These are phyloP conservation scores for Psilocybe mexicana DNA, from an alignment of 1,284 basidiomycete species.

Conservation along the genomic window DNA sequence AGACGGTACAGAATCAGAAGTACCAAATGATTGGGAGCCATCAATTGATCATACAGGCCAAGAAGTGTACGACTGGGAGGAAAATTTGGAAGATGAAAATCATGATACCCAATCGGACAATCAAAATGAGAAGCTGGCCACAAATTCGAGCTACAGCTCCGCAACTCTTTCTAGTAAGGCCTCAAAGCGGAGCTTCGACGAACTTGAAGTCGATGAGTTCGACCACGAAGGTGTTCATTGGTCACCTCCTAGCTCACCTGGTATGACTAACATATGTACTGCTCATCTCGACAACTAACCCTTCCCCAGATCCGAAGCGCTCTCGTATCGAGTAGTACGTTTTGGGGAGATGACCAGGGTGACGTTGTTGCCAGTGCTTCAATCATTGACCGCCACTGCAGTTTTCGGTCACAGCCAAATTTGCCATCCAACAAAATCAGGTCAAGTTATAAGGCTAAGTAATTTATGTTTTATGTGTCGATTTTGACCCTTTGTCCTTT, in stretches of 20 bases:
- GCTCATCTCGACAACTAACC: background rate
- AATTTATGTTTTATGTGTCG: slow-evolving; percentile 21
- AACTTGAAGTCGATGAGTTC: slow-evolving; percentile 27
- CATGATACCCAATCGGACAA: slow-evolving; percentile 35
- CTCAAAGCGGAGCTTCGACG: slow-evolving; percentile 29
- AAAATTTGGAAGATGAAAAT: slow-evolving; percentile 28
- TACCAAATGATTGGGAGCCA: background rate
- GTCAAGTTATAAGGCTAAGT: slow-evolving; percentile 27
- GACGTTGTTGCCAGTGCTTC: background rate
- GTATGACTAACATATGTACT: slow-evolving; percentile 30
- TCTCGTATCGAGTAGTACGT: slow-evolving; percentile 16
- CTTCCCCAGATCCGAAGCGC: slow-evolving; percentile 22
- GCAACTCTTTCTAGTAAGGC: slow-evolving; percentile 28
- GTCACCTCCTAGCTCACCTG: slow-evolving; percentile 43
- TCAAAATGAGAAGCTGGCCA: slow-evolving; percentile 15
- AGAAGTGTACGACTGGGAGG: slow-evolving; percentile 28
- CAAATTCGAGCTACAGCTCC: slow-evolving; percentile 34
- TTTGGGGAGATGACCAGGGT: background rate
- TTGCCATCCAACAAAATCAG: slow-evolving; percentile 1
- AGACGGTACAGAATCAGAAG: background rate
- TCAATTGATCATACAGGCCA: slow-evolving; percentile 1
- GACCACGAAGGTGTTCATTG: slow-evolving; percentile 27
- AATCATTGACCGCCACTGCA: background rate
- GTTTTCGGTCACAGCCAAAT: background rate
- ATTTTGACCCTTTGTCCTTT: background rate